Conservation (phyloP, 140 eudicot species). For the Oenanthe javanica region DNA sequence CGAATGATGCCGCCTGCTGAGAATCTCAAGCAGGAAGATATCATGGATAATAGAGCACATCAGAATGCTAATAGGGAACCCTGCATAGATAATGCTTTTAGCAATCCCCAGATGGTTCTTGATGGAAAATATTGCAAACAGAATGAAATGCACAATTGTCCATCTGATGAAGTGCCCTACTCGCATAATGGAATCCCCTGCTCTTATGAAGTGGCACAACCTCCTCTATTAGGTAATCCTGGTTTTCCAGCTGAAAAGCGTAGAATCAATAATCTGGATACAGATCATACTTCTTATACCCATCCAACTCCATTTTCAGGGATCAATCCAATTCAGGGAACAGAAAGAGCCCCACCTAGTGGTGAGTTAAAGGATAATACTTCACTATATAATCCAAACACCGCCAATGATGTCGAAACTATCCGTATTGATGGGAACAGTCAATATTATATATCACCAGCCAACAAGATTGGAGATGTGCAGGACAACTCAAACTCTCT, state of each 20-base stretch:
- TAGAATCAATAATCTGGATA: constrained; percentile 18
- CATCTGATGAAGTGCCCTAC: constrained; percentile 29
- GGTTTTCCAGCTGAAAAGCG: constrained; percentile 13
- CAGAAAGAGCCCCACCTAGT: constrained; percentile 27
- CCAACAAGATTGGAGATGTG: constrained; percentile 35
- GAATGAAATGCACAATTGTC: constrained; percentile 18
- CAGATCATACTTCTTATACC: constrained; percentile 19
- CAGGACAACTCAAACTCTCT: constrained; percentile 56
- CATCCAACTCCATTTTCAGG: constrained; percentile 27
- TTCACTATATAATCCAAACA: constrained; percentile 29
- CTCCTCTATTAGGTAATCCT: constrained; percentile 18
- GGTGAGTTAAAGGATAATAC: constrained; percentile 46
- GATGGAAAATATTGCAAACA: constrained; percentile 7
- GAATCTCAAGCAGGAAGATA: constrained; percentile 24
- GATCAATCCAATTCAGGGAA: constrained; percentile 30
- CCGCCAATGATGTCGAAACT: constrained; percentile 26
- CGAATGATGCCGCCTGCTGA: constrained; percentile 20
- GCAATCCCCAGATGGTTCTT: constrained; percentile 1
- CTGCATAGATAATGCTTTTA: constrained; percentile 10
- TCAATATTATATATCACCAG: constrained; percentile 29
- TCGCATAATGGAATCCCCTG: constrained; percentile 27
- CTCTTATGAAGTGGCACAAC: constrained; percentile 28
- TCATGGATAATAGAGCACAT: constrained; percentile 9
- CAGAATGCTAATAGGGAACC: constrained; percentile 25
- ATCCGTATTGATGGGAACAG: constrained; percentile 18